Conservation (phyloP, 164 flowering plant genomes). For the Litsea cubeba region DNA sequence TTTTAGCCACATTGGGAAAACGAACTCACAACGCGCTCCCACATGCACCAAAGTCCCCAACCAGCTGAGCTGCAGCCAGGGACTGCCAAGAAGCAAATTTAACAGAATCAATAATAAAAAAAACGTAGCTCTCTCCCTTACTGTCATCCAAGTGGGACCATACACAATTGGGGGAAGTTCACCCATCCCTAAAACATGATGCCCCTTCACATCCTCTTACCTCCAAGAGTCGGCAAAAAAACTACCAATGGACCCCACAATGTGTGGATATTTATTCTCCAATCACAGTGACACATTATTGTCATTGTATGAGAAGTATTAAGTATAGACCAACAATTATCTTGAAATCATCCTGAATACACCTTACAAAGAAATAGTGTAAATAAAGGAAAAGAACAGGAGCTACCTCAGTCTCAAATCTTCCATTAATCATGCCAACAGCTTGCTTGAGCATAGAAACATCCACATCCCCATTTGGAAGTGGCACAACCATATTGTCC, state of each 20-base stretch:
- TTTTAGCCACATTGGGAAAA: too few relatives aligned
- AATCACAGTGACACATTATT: too few relatives aligned
- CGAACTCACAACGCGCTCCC: too few relatives aligned
- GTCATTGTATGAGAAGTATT: background rate
- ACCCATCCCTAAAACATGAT: background rate
- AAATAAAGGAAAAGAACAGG: constrained; percentile 3
- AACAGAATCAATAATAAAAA: too few relatives aligned
- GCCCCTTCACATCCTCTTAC: background rate
- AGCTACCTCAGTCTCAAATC: constrained; percentile 90
- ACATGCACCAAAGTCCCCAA: too few relatives aligned
- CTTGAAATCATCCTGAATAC: background rate
- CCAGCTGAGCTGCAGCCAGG: too few relatives aligned
- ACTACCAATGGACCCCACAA: background rate
- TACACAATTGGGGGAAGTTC: background rate
- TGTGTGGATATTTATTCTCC: too few relatives aligned
- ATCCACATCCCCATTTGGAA: constrained; percentile 75
- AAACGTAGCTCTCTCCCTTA: too few relatives aligned
- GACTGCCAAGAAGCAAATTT: too few relatives aligned
- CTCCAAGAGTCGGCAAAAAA: background rate
- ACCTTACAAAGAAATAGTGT: background rate
- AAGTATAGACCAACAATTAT: background rate
- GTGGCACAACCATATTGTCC: constrained; percentile 94
- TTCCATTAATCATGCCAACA: constrained; percentile 69
- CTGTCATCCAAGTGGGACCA: background rate
- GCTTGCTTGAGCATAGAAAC: constrained; percentile 92